A percentile compares a stretch with the other conserved stretches of the same genome.
phyloP scores from a whole-genome alignment of 495 filamentous ascomycete species.

The Darksidea phi region DNA sequence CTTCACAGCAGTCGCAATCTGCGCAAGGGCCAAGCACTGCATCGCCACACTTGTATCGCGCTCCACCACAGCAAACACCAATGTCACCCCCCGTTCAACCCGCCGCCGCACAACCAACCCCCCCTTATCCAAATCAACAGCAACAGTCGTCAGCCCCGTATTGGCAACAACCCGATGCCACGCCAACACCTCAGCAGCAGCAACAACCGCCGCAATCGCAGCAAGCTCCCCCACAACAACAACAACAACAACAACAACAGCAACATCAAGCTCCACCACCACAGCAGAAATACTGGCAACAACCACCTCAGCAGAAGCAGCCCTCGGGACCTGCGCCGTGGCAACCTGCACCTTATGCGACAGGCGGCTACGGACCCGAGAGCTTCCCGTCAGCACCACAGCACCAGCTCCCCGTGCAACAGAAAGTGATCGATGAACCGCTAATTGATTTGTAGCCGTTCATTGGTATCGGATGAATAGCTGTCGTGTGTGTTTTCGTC shows the following conservation, averaged over 20 bases:
- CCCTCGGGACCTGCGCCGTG: constrained; percentile 49
- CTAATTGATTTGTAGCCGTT: constrained; percentile 72
- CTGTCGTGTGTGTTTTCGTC: no score
- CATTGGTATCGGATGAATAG: not conserved
- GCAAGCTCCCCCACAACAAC: constrained; percentile 28
- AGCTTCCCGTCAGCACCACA: constrained; percentile 63
- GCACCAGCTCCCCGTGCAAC: constrained; percentile 56
- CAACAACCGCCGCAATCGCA: constrained; percentile 23
- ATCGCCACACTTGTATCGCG: constrained; percentile 29
- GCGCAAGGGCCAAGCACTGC: constrained; percentile 17
- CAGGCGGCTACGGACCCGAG: constrained; percentile 59
- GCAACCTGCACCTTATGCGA: constrained; percentile 32
- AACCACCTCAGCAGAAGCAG: constrained; percentile 42
- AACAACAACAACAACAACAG: constrained; percentile 24
- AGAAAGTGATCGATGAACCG: constrained; percentile 70
- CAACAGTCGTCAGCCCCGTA: constrained; percentile 26
- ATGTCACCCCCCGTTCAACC: constrained; percentile 28
- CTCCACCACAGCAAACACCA: constrained; percentile 33
- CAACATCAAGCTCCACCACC: constrained; percentile 31
- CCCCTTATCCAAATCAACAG: not conserved
- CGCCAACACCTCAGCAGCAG: constrained; percentile 8
- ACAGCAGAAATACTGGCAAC: constrained; percentile 37
- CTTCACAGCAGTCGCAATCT: constrained; percentile 29
- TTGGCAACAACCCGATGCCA: no score
- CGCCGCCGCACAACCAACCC: constrained; percentile 1